These are phyloP conservation scores for Vigna radiata DNA, from an alignment of 306 rosid species.

Conservation along the genomic window DNA sequence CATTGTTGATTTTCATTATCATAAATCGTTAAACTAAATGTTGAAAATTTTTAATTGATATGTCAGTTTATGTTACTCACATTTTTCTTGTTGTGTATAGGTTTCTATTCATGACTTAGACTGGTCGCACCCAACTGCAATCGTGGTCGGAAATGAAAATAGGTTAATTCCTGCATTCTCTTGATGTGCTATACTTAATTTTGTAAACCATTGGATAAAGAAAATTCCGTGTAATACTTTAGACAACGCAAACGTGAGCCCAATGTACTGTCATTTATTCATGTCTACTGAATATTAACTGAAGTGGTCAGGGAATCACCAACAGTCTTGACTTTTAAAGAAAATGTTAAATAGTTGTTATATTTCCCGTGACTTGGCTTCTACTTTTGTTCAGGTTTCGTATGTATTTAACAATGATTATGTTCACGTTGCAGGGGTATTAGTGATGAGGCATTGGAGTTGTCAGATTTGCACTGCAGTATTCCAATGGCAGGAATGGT, in stretches of 20 bases:
- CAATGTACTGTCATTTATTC: neutral
- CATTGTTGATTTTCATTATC: neutral
- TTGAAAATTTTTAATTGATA: neutral
- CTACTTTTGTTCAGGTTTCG: neutral
- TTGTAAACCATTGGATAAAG: constrained; percentile 15
- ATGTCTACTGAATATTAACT: constrained; percentile 5
- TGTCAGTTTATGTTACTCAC: constrained; percentile 35
- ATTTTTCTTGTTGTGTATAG: constrained; percentile 51
- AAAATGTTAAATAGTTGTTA: constrained; percentile 18
- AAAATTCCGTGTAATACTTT: constrained; percentile 17
- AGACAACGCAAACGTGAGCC: constrained; percentile 18
- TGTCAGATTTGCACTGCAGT: constrained; percentile 87
- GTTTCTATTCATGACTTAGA: constrained; percentile 83
- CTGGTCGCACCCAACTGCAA: constrained; percentile 93
- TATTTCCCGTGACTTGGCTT: constrained; percentile 11
- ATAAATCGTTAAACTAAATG: constrained; percentile 1
- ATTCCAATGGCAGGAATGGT: constrained; percentile 98
- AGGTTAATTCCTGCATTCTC: constrained; percentile 57
- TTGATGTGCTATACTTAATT: constrained; percentile 18
- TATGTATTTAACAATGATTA: neutral
- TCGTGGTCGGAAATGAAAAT: constrained; percentile 86
- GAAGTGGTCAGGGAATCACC: constrained; percentile 13
- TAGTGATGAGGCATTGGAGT: constrained; percentile 82
- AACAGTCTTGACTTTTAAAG: neutral
- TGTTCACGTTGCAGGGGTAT: constrained; percentile 70